phyloP scores from a whole-genome alignment of 2,329 filamentous ascomycete species.

The Aspergillus viridinutans region DNA sequence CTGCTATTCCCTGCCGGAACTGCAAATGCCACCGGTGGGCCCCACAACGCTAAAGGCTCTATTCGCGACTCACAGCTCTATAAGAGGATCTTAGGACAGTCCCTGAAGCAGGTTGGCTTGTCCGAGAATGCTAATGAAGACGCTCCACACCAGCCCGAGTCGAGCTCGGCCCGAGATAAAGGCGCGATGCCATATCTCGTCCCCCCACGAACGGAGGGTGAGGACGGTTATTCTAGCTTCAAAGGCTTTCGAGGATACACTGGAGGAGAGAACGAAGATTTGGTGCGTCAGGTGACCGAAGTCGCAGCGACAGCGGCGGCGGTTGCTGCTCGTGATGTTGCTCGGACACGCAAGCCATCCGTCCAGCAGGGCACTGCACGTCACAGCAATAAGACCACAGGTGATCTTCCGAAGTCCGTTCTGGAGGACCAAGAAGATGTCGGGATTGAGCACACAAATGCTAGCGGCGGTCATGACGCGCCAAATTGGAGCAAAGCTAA shows the following conservation, averaged over 20 bases:
- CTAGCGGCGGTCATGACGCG: constrained; percentile 81
- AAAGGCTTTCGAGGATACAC: constrained; percentile 61
- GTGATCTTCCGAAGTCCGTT: constrained; percentile 33
- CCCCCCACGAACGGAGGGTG: constrained; percentile 60
- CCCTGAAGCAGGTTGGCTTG: constrained; percentile 76
- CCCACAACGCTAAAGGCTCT: constrained; percentile 56
- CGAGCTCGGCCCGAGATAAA: constrained; percentile 17
- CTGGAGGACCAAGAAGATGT: constrained; percentile 48
- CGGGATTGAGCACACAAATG: constrained; percentile 41
- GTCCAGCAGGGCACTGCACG: constrained; percentile 31
- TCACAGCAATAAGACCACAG: constrained; percentile 33
- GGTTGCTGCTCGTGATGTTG: constrained; percentile 75
- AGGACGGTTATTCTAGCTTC: constrained; percentile 31
- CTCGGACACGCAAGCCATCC: constrained; percentile 50
- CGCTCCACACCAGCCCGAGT: constrained; percentile 25
- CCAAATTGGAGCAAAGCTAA: constrained; percentile 95
- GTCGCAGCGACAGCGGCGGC: constrained; percentile 89
- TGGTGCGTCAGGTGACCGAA: constrained; percentile 85
- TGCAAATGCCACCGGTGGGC: constrained; percentile 31
- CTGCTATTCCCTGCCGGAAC: constrained; percentile 26
- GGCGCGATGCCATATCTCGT: constrained; percentile 64
- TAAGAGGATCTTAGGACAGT: constrained; percentile 88
- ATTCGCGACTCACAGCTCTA: constrained; percentile 87
- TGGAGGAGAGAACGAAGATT: constrained; percentile 72
- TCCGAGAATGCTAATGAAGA: constrained; percentile 48